Evolutionary conservation across 768 basidiomycete species (phyloP).

Genomic region (Mycena metata): DNA sequence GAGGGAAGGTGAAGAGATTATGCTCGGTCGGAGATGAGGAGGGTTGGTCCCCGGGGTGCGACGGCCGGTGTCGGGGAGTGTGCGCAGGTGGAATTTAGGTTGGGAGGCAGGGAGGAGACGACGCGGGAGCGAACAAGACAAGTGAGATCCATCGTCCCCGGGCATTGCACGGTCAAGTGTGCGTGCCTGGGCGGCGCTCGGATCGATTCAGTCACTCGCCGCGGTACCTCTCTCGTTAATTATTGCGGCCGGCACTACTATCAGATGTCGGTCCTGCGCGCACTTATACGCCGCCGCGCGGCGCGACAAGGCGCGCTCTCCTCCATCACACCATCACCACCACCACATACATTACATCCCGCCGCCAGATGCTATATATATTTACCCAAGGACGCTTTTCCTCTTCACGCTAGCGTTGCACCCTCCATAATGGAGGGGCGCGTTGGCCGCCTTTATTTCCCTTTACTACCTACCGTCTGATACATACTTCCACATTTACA

Average conservation of each 20-base stretch:
- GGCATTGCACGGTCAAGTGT: constrained; percentile 18
- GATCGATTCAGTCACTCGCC: constrained; percentile 23
- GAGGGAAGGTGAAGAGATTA: constrained; percentile 60
- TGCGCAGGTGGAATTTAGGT: constrained; percentile 21
- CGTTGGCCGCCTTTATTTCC: constrained; percentile 34
- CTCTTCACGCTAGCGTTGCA: constrained; percentile 31
- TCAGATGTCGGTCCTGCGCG: constrained; percentile 2
- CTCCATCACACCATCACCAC: background rate
- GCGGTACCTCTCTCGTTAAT: constrained; percentile 23
- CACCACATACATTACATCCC: constrained; percentile 25
- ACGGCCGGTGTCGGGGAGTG: constrained; percentile 13
- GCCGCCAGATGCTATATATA: constrained; percentile 31
- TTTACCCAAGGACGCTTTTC: constrained; percentile 37
- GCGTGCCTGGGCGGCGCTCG: constrained; percentile 16
- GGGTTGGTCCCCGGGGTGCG: constrained; percentile 16
- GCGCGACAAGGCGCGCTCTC: constrained; percentile 24
- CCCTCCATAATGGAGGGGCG: constrained; percentile 21
- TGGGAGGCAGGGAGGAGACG: constrained; percentile 32
- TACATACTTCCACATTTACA: constrained; percentile 5
- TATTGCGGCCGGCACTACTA: constrained; percentile 20
- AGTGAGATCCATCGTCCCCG: constrained; percentile 12
- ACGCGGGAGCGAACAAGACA: constrained; percentile 13
- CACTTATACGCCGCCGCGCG: constrained; percentile 21
- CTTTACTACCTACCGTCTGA: constrained; percentile 2
- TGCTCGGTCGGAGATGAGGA: constrained; percentile 35